Evolutionary conservation across 495 filamentous ascomycete genomes (phyloP).

Genomic region (Amorphotheca resinae): DNA sequence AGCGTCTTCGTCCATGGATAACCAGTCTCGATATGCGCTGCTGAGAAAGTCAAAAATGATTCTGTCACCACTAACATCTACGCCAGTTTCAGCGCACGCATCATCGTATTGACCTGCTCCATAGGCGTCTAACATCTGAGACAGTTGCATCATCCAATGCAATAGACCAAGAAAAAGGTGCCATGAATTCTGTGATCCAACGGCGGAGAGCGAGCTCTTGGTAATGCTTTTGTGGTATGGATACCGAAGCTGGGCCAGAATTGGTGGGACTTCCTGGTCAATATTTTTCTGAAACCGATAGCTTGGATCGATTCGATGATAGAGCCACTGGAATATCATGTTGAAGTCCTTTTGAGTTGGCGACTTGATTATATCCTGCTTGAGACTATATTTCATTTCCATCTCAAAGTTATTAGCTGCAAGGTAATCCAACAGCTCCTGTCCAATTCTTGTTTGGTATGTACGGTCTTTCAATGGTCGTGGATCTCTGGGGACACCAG

Average conservation of each 20-base stretch:
- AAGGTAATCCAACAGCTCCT: constrained; percentile 85
- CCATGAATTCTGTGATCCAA: constrained; percentile 86
- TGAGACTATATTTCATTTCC: constrained; percentile 86
- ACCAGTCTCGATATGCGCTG: constrained; percentile 83
- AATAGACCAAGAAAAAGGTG: constrained; percentile 82
- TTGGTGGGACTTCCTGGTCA: constrained; percentile 82
- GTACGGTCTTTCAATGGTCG: constrained; percentile 69
- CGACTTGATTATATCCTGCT: constrained; percentile 73
- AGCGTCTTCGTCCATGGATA: constrained; percentile 75
- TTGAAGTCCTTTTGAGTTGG: constrained; percentile 99
- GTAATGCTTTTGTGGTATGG: constrained; percentile 89
- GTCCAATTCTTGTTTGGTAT: constrained; percentile 70
- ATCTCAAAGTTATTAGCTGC: constrained; percentile 88
- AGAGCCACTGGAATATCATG: constrained; percentile 94
- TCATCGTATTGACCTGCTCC: constrained; percentile 67
- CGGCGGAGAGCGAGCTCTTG: constrained; percentile 85
- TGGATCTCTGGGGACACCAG: constrained; percentile 77
- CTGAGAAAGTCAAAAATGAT: constrained; percentile 90
- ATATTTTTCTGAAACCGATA: constrained; percentile 87
- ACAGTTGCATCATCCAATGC: constrained; percentile 98
- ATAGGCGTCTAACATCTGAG: constrained; percentile 79
- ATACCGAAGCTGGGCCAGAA: constrained; percentile 87
- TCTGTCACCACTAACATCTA: constrained; percentile 75
- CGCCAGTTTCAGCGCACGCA: constrained; percentile 68
- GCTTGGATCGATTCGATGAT: constrained; percentile 83